Evolutionary conservation across 2,329 filamentous ascomycete species (phyloP), one percentile per base, ranked within the genome.

Genomic region (Lecanosticta acicola): DNA sequence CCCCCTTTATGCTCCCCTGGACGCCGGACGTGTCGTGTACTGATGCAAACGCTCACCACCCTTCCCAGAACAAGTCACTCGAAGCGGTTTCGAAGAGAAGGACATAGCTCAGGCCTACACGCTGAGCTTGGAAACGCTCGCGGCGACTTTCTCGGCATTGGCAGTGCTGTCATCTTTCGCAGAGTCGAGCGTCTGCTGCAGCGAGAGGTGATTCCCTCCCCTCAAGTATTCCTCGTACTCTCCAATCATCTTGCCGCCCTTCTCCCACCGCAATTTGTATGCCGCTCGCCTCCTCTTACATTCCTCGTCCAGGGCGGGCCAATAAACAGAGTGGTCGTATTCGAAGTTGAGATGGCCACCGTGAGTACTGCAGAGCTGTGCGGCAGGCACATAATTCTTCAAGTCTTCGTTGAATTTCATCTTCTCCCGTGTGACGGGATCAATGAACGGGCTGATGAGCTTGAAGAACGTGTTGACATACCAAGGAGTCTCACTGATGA

Each of bases 381-480:
- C 76, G 5, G 81, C 69, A 3, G 89, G 89, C 16, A 98, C 84
- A 65, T 89, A 88, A 56, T 85, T 74, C 57, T 77, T 77, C 73
- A 95, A 83, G 63, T 94, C 85, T 67, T 95, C 89, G 73, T 97
- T 96, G 77, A 95, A 96, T 72, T 93, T 94, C 72, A 98, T 83
- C 75, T 98, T 98, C 62, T 93, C 83, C 48, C 86, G 82, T 8
- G 93, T 98, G 59, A 90, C 73, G 5, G 93, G 93, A 68, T 98
- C 93, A 70, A 98, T 95, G 70, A 98, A 96, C 32, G 91, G 89
- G 3, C 82, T 89, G 69, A 98, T 90, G 59, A 96, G 73, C 70
- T 94, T 96, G 77, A 97, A 94, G 77, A 98, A 98, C 41, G 86
- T 86, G 67, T 80, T 84, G 50, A 97, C 87, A 53, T 94, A 78